phyloP scores from a whole-genome alignment of 2,329 filamentous ascomycete species.

The Hirsutella minnesotensis region DNA sequence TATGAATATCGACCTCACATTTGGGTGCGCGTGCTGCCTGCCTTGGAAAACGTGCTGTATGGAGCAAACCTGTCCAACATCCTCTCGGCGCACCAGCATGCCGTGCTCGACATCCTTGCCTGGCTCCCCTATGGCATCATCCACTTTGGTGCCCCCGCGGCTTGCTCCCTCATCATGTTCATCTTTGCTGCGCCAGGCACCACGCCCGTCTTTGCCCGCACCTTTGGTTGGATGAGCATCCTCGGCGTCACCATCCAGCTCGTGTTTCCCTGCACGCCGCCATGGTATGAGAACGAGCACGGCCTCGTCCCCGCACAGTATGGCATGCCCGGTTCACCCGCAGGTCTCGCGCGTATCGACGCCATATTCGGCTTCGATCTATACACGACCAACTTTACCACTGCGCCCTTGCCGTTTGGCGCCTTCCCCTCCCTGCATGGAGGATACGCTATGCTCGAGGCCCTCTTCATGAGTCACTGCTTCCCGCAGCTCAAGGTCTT shows the following conservation, averaged over 20 bases:
- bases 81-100: constrained; percentile 77
- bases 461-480: constrained; percentile 83
- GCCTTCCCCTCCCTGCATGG: constrained; percentile 92
- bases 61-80: constrained; percentile 94
- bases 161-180: constrained; percentile 72
- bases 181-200: constrained; percentile 80
- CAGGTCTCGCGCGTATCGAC: constrained; percentile 80
- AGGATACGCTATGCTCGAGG: constrained; percentile 78
- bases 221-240: constrained; percentile 89
- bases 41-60: constrained; percentile 92
- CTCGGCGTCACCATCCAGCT: constrained; percentile 80
- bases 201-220: constrained; percentile 70
- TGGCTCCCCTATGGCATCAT: constrained; percentile 90
- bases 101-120: constrained; percentile 73
- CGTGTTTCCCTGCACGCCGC: constrained; percentile 83
- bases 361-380: constrained; percentile 81
- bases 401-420: constrained; percentile 84
- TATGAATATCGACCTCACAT: constrained; percentile 82
- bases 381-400: constrained; percentile 86
- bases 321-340: constrained; percentile 79
- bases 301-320: constrained; percentile 87
- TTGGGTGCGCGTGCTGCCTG: constrained; percentile 88
- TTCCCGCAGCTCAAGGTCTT: constrained; percentile 74
- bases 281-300: constrained; percentile 93
- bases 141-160: constrained; percentile 76